Conservation (phyloP, 805 yeast species). For the Henningerozyma blattae region DNA sequence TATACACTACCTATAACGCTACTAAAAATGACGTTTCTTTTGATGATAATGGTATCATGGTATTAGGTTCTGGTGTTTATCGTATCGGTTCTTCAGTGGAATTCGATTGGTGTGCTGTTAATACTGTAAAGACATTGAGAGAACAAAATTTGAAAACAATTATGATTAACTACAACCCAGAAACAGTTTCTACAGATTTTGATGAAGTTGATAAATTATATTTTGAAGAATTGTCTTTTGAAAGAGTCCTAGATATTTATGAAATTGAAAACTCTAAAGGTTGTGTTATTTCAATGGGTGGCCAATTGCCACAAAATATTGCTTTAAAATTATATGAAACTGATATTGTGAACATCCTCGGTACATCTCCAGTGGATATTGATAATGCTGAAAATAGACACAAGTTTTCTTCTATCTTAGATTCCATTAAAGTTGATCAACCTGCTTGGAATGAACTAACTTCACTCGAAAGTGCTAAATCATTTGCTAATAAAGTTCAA, state of each 20-base stretch:
- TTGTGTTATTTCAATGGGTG: constrained; percentile 93
- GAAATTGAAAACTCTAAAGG: constrained; percentile 85
- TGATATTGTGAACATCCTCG: constrained; percentile 82
- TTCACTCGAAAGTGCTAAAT: constrained; percentile 72
- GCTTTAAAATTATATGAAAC: constrained; percentile 70
- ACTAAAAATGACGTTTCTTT: constrained; percentile 72
- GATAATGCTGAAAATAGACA: constrained; percentile 98
- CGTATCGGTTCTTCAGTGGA: constrained; percentile 97
- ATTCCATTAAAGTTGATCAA: constrained; percentile 87
- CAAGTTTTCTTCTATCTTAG: constrained; percentile 89
- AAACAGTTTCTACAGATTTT: constrained; percentile 95
- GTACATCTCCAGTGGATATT: constrained; percentile 89
- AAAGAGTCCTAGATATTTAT: constrained; percentile 94
- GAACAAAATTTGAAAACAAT: constrained; percentile 79
- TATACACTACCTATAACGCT: constrained; percentile 92
- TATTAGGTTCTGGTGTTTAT: constrained; percentile 97
- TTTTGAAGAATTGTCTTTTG: constrained; percentile 90
- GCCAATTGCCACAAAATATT: constrained; percentile 95
- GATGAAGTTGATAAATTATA: constrained; percentile 96
- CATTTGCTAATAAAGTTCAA: constrained; percentile 74
- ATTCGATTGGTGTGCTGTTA: constrained; percentile 99
- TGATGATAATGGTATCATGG: constrained; percentile 85
- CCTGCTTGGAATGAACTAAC: constrained; percentile 97
- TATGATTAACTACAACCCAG: constrained; percentile 97
- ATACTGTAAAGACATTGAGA: constrained; percentile 90